These are phyloP conservation scores for Exophiala lecanii-corni DNA, from an alignment of 2,329 filamentous ascomycete species.

Conservation along the genomic window DNA sequence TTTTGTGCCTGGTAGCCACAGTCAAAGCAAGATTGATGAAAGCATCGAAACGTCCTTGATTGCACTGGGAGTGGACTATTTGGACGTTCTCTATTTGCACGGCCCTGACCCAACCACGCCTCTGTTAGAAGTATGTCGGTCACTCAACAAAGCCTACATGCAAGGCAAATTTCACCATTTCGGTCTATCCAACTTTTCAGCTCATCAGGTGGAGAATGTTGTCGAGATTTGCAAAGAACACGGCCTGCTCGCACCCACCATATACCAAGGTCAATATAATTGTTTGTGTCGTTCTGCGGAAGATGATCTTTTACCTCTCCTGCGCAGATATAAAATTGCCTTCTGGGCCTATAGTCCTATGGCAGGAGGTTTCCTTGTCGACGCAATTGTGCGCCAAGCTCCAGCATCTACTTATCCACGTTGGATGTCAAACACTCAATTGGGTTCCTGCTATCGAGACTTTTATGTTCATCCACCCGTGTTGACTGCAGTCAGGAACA, in stretches of 20 bases:
- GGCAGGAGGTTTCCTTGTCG: not conserved
- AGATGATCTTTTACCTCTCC: conserved; percentile 39
- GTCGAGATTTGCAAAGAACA: conserved; percentile 41
- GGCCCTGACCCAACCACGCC: conserved; percentile 46
- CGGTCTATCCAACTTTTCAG: conserved; percentile 44
- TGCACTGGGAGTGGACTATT: conserved; percentile 25
- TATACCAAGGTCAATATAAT: conserved; percentile 47
- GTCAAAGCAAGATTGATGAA: conserved; percentile 26
- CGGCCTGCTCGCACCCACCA: conserved; percentile 40
- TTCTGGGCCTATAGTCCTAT: not conserved
- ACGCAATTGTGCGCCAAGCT: too few species aligned
- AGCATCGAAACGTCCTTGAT: conserved; percentile 27
- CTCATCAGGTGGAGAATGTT: conserved; percentile 47
- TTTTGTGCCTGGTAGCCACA: conserved; percentile 28
- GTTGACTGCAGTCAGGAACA: too few species aligned
- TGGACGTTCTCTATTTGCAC: conserved; percentile 45
- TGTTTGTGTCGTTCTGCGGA: conserved; percentile 37
- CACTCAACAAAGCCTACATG: conserved; percentile 43
- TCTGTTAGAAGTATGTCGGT: conserved; percentile 43
- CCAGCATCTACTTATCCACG: too few species aligned
- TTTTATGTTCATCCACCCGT: too few species aligned
- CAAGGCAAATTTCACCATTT: conserved; percentile 44
- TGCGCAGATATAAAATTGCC: conserved; percentile 41
- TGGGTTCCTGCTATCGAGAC: too few species aligned
- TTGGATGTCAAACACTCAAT: too few species aligned